Percentiles rank a stretch among this genome's conserved stretches.
phyloP scores from a whole-genome alignment of 2,329 filamentous ascomycete genomes.

The Cercospora canescens region DNA sequence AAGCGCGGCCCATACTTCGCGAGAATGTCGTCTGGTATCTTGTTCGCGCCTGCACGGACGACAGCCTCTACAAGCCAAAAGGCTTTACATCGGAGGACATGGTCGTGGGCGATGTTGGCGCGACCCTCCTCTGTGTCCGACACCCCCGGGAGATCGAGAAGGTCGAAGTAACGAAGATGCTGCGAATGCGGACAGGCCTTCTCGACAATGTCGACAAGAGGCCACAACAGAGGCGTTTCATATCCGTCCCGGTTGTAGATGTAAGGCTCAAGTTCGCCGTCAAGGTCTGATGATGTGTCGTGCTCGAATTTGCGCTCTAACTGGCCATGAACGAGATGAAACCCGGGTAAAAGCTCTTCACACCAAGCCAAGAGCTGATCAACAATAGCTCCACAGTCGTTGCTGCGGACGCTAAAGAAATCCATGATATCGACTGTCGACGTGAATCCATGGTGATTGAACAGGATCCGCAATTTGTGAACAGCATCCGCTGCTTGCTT shows the following conservation, averaged over 20 bases:
- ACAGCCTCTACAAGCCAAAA: background rate
- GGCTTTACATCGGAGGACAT: background rate
- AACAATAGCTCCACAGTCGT: background rate
- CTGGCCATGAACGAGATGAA: background rate
- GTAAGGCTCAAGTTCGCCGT: background rate
- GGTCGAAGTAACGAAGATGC: background rate
- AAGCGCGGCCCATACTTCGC: background rate
- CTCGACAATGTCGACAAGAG: background rate
- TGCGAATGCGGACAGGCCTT: background rate
- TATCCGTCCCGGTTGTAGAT: background rate
- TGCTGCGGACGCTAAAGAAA: background rate
- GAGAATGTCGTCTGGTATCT: background rate
- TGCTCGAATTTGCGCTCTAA: background rate
- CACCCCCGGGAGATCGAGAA: background rate
- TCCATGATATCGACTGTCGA: background rate
- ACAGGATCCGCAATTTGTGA: background rate
- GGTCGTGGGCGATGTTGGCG: background rate
- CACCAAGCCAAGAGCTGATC: background rate
- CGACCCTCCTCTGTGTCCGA: background rate
- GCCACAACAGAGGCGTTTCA: background rate
- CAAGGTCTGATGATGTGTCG: background rate
- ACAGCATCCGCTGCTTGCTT: background rate
- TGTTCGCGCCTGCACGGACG: background rate
- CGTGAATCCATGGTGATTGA: background rate
- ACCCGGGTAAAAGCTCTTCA: background rate